Conservation (phyloP, 352 stramenopile genomes). For the Globisporangium iwayamae region DNA sequence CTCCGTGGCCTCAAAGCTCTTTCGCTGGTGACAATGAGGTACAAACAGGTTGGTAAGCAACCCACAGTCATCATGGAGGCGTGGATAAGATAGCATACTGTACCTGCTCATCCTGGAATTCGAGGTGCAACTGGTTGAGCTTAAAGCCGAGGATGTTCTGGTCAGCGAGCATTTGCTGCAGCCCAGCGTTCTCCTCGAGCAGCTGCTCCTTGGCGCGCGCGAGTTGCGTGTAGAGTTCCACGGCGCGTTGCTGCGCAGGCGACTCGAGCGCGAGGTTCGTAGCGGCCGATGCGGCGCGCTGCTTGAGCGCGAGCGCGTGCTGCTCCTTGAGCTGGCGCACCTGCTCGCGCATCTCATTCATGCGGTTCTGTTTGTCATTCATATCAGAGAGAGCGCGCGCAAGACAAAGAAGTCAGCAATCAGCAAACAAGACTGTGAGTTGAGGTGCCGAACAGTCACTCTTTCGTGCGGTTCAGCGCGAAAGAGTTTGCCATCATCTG, state of each 20-base stretch:
- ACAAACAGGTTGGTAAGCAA: too few species aligned
- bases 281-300: neutral
- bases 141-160: slow-evolving; percentile 41
- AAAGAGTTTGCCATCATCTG: too few species aligned
- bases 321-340: slow-evolving; percentile 6
- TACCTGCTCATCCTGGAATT: slow-evolving; percentile 26
- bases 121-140: slow-evolving; percentile 29
- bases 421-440: neutral
- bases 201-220: slow-evolving; percentile 49
- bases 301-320: slow-evolving; percentile 6
- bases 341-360: slow-evolving; percentile 11
- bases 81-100: too few species aligned
- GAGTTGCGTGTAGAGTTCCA: slow-evolving; percentile 46
- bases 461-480: neutral
- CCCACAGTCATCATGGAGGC: too few species aligned
- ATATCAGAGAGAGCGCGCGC: too few species aligned
- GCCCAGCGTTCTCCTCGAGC: slow-evolving; percentile 41
- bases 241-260: neutral
- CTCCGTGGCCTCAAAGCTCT: slow-evolving; percentile 3
- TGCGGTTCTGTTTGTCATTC: neutral
- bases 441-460: slow-evolving; percentile 2
- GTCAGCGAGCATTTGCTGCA: slow-evolving; percentile 36
- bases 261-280: neutral
- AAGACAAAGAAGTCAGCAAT: neutral
- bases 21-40: neutral